Conservation (phyloP, 176 grass and related monocot genomes). For the Eragrostis curvula region DNA sequence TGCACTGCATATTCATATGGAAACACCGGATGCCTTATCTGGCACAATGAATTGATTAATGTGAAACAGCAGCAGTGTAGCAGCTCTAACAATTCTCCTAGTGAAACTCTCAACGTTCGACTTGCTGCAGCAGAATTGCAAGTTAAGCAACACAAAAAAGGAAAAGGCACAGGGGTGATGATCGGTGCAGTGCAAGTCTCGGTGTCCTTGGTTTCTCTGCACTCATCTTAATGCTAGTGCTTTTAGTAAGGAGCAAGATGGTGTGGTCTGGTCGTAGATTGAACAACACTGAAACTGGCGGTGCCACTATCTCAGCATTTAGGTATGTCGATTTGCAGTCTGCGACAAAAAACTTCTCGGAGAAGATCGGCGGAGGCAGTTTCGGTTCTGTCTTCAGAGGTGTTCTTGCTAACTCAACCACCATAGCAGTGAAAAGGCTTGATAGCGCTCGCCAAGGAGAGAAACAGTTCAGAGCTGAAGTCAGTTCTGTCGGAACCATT, state of each 20-base stretch:
- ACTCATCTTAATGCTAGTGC: not conserved
- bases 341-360: constrained; percentile 54
- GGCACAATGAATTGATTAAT: constrained; percentile 57
- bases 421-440: constrained; percentile 70
- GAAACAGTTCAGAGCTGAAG: constrained; percentile 66
- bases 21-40: constrained; percentile 41
- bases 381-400: constrained; percentile 74
- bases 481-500: constrained; percentile 43
- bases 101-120: too few species aligned
- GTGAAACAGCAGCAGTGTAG: constrained; percentile 46
- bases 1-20: constrained; percentile 59
- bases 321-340: constrained; percentile 40
- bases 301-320: constrained; percentile 32
- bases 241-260: constrained; percentile 14
- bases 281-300: constrained; percentile 3
- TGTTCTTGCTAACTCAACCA: constrained; percentile 11
- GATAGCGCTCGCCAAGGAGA: constrained; percentile 52
- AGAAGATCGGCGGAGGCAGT: constrained; percentile 53
- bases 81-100: too few species aligned
- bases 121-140: too few species aligned
- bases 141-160: too few species aligned
- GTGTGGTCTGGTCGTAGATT: not conserved
- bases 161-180: too few species aligned
- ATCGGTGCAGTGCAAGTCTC: not conserved
- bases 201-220: constrained; percentile 26